Conservation (phyloP, 164 flowering plant species). For the Annona squamosa region DNA sequence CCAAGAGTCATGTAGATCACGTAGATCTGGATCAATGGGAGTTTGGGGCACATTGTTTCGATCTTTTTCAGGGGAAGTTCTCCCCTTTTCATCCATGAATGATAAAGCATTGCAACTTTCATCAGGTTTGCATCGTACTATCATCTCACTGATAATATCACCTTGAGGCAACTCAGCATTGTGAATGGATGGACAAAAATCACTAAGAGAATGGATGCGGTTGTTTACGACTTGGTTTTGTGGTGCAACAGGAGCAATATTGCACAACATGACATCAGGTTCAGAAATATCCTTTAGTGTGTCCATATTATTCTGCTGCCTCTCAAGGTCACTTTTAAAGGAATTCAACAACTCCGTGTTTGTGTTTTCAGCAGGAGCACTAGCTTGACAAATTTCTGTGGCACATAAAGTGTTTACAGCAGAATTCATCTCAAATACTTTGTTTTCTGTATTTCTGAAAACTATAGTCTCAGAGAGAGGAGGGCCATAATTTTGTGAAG, state of each 20-base stretch:
- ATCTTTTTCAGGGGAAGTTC: slow-evolving; percentile 4
- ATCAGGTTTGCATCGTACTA: slow-evolving; percentile 12
- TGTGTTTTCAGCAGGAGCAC: slow-evolving; percentile 13
- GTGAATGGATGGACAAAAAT: slow-evolving; percentile 15
- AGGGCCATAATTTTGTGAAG: slow-evolving; percentile 9
- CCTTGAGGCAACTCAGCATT: slow-evolving; percentile 4
- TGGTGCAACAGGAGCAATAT: slow-evolving; percentile 5
- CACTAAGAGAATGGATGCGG: not conserved
- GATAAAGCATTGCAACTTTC: slow-evolving; percentile 6
- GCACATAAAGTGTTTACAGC: slow-evolving; percentile 9
- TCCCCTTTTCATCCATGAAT: slow-evolving; percentile 12
- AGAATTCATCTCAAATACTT: slow-evolving; percentile 16
- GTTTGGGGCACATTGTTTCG: slow-evolving; percentile 11
- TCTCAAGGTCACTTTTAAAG: slow-evolving; percentile 14
- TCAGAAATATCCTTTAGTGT: slow-evolving; percentile 7
- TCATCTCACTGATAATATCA: slow-evolving; percentile 12
- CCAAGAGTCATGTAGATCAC: slow-evolving; percentile 2
- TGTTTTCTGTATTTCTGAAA: slow-evolving; percentile 25
- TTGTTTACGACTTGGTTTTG: slow-evolving; percentile 16
- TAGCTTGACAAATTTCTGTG: slow-evolving; percentile 10
- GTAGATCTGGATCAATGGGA: slow-evolving; percentile 14
- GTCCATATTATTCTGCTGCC: slow-evolving; percentile 10
- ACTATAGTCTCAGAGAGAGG: slow-evolving; percentile 43
- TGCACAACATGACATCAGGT: slow-evolving; percentile 8
- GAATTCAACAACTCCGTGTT: slow-evolving; percentile 5